These are phyloP conservation scores for Dipteronia sinensis DNA, from an alignment of 345 rosid genomes.

Conservation along the genomic window DNA sequence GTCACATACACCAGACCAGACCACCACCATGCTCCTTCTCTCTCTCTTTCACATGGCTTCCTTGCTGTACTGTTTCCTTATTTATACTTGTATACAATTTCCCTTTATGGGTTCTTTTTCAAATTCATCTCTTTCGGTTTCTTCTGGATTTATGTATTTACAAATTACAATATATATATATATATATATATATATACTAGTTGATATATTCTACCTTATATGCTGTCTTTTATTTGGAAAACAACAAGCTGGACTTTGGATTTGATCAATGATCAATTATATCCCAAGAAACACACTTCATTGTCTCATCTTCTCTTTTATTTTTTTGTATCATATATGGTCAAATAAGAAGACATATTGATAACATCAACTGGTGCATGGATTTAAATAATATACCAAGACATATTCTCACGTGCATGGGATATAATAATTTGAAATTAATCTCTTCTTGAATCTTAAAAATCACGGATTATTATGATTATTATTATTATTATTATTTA, in stretches of 20 bases:
- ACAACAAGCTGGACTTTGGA: neutral
- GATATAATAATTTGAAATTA: too few relatives aligned
- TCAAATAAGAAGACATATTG: too few relatives aligned
- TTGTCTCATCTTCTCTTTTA: neutral
- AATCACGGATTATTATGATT: too few relatives aligned
- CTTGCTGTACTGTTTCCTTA: conserved; percentile 27
- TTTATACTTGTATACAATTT: conserved; percentile 10
- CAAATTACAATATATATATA: too few relatives aligned
- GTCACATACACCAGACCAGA: neutral
- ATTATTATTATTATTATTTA: too few relatives aligned
- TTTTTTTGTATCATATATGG: too few relatives aligned
- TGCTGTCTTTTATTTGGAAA: neutral
- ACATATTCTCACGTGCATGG: neutral
- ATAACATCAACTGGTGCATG: neutral
- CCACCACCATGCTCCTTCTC: neutral
- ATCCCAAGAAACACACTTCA: neutral
- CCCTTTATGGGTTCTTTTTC: neutral
- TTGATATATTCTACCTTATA: neutral
- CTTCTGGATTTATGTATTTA: too few relatives aligned
- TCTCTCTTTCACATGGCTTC: conserved; percentile 34
- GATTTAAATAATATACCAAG: neutral
- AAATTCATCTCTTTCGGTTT: neutral
- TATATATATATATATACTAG: too few relatives aligned
- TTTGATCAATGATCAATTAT: neutral
- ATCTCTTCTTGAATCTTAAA: too few relatives aligned